Percentiles rank a stretch among this genome's conserved stretches.
Conservation (phyloP, 2,329 filamentous ascomycete genomes). For the Keithomyces neogunnii region DNA sequence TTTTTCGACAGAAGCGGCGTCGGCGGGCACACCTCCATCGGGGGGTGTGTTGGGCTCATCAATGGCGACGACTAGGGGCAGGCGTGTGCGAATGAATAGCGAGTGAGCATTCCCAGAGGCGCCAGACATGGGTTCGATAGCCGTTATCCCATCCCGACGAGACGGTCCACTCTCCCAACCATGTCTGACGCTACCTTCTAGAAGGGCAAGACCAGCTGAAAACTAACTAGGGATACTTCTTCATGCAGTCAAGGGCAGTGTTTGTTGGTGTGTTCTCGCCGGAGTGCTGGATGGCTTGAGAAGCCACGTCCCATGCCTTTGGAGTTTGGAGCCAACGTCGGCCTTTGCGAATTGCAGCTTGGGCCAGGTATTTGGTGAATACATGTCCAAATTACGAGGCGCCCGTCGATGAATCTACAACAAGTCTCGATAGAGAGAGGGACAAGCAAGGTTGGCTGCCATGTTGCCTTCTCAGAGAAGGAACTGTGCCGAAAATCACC, state of each 20-base stretch:
- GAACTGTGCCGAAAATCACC: too few relatives aligned
- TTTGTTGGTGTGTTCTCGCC: too few relatives aligned
- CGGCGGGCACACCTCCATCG: conserved; percentile 1
- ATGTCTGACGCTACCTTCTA: conserved; percentile 11
- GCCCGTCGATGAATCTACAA: too few relatives aligned
- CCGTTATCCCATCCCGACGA: conserved; percentile 1
- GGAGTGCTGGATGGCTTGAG: too few relatives aligned
- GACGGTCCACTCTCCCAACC: background rate
- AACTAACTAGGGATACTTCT: background rate
- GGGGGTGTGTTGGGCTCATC: background rate
- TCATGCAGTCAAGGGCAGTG: background rate
- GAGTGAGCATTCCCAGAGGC: background rate
- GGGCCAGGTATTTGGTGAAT: too few relatives aligned
- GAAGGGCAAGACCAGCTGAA: conserved; percentile 5
- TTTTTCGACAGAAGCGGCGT: background rate
- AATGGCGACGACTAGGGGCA: background rate
- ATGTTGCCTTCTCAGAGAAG: too few relatives aligned
- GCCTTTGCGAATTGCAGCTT: too few relatives aligned
- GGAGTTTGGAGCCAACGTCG: too few relatives aligned
- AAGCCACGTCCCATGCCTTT: too few relatives aligned
- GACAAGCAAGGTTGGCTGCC: too few relatives aligned
- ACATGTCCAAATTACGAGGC: too few relatives aligned
- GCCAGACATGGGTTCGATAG: background rate
- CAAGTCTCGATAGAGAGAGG: too few relatives aligned
- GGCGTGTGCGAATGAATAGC: background rate